These are phyloP conservation scores for Leccinum subtestaceum DNA, from an alignment of 768 basidiomycete genomes.

Conservation along the genomic window DNA sequence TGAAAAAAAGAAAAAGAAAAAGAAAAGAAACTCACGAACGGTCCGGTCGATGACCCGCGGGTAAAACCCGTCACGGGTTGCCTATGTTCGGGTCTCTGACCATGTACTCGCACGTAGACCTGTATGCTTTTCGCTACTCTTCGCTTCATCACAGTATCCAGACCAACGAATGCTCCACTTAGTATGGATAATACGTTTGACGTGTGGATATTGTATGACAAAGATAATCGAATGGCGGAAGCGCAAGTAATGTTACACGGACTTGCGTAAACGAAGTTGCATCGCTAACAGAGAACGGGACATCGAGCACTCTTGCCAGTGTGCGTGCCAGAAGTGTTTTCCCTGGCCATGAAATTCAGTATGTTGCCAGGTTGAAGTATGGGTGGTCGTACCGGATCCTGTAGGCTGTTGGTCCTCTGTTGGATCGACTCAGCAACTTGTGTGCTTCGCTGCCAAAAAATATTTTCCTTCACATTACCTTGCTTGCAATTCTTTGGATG, in stretches of 20 bases:
- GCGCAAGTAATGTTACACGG: slow-evolving; percentile 15
- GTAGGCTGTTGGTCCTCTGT: slow-evolving; percentile 64
- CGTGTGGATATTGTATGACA: slow-evolving; percentile 72
- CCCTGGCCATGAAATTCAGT: slow-evolving; percentile 40
- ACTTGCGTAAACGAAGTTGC: slow-evolving; percentile 94
- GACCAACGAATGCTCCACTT: slow-evolving; percentile 83
- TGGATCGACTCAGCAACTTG: slow-evolving; percentile 6
- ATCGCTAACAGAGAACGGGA: slow-evolving; percentile 91
- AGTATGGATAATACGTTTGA: slow-evolving; percentile 92
- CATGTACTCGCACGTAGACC: no score
- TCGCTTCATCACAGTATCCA: no score
- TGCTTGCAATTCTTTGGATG: no score
- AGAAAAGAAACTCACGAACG: no score
- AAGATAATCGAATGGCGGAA: slow-evolving; percentile 9
- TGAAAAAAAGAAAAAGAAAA: no score
- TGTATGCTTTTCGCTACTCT: no score
- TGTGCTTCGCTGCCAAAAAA: slow-evolving; percentile 1
- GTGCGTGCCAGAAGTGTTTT: slow-evolving; percentile 92
- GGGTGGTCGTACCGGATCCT: slow-evolving; percentile 64
- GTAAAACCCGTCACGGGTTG: no score
- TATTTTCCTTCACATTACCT: slow-evolving; percentile 50
- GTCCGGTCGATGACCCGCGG: no score
- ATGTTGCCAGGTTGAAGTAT: slow-evolving; percentile 10
- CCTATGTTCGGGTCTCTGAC: no score
- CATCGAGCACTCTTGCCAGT: slow-evolving; percentile 83